Evolutionary conservation across 2,329 filamentous ascomycete genomes (phyloP), one percentile per base, ranked within the genome.

Genomic region (Ophiocordyceps robertsii): DNA sequence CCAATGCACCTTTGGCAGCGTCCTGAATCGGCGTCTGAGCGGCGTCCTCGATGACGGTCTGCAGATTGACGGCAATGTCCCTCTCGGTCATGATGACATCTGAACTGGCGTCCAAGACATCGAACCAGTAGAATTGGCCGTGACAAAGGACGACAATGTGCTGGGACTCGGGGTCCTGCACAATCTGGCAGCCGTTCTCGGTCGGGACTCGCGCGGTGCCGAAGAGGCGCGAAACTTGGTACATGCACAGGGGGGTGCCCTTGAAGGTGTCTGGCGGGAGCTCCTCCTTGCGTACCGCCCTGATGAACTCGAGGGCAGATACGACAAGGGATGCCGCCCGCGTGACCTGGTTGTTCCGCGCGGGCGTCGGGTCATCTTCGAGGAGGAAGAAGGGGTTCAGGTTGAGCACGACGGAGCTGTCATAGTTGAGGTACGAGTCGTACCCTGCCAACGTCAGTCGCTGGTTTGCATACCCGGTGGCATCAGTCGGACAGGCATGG

Each of bases 111-210:
- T 98, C 92, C 16, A 98, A 69, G 2, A 95, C 89, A 60, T 98
- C 92, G 54, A 98, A 98, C 90, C 90, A 96, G 64, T 98, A 98
- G 56, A 96, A 89, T 52, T 98, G 92, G 2, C 92, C 92, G 49
- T 90, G 85, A 57, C 87, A 94, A 64, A 96, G 73, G 37, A 96
- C 87, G 10, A 95, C 84, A 32, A 98, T 71, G 60, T 98, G 92
- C 64, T 88, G 94, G 4, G 90, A 86, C n/a, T 81, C 77, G 1
- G 88, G 84, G 54, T 96, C 89, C 58, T 96, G 89, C 49, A 89
- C 88, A 54, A 98, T 96, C 52, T 95, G 84, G 59, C 92, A 98
- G 6, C 92, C 92, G 57, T 92, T 82, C 29, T 94, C 86, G 1
- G 90, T 96, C 0, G 92, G 92, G 9, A 98, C 85, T 50, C 92